phyloP scores from a whole-genome alignment of 2,329 filamentous ascomycete genomes.

The Fonsecaea erecta region DNA sequence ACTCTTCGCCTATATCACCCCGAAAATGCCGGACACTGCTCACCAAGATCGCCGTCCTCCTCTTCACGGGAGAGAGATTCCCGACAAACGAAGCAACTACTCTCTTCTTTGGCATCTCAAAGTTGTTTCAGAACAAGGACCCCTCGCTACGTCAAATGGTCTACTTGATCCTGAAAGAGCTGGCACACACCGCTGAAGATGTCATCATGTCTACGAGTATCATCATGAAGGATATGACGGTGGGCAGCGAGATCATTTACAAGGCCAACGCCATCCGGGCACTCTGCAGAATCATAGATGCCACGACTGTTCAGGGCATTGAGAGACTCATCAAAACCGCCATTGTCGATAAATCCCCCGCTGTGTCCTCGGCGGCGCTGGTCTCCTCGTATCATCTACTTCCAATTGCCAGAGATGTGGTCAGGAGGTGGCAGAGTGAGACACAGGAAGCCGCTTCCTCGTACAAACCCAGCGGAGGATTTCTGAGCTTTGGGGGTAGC shows the following conservation, averaged over 20 bases:
- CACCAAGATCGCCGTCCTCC: constrained; percentile 93
- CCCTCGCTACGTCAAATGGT: constrained; percentile 98
- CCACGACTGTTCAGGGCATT: constrained; percentile 94
- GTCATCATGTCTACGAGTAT: constrained; percentile 99
- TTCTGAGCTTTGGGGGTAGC: constrained; percentile 88
- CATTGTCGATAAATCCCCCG: constrained; percentile 98
- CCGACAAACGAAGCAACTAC: constrained; percentile 96
- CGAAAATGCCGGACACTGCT: constrained; percentile 96
- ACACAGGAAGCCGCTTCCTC: constrained; percentile 94
- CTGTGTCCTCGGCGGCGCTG: constrained; percentile 91
- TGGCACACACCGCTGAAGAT: constrained; percentile 93
- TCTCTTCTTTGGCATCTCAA: constrained; percentile 98
- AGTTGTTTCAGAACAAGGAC: constrained; percentile 99
- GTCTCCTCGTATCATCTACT: constrained; percentile 98
- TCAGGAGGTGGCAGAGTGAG: constrained; percentile 97
- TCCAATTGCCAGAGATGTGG: constrained; percentile 92
- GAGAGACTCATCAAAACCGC: constrained; percentile 98
- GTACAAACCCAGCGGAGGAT: constrained; percentile 84
- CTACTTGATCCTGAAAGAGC: constrained; percentile 96
- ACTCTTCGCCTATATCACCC: constrained; percentile 93
- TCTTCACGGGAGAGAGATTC: constrained; percentile 97
- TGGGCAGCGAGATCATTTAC: constrained; percentile 91
- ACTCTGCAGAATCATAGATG: constrained; percentile 94
- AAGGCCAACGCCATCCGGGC: constrained; percentile 95
- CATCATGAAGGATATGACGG: constrained; percentile 99